Conservation (phyloP, 768 basidiomycete species). For the Tulasnella sp. region DNA sequence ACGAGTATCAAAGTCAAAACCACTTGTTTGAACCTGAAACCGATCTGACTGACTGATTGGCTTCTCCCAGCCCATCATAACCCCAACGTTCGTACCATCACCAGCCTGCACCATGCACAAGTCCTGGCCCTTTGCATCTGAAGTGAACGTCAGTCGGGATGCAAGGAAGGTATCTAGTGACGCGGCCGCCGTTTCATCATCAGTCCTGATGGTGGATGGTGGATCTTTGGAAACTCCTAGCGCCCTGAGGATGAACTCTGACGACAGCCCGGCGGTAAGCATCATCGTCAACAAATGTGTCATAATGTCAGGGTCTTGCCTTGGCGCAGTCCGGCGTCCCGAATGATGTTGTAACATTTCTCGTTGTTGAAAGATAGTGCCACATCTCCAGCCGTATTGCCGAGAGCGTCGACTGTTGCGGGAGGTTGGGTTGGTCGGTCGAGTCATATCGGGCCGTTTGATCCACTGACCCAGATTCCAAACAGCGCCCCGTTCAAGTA, state of each 20-base stretch:
- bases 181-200: conserved; percentile 46
- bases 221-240: conserved; percentile 27
- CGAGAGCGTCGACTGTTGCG: conserved; percentile 56
- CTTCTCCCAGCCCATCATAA: conserved; percentile 99
- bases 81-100: conserved; percentile 71
- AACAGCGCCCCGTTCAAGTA: conserved; percentile 73
- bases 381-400: conserved; percentile 82
- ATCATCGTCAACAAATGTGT: conserved; percentile 5
- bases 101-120: conserved; percentile 60
- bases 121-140: conserved; percentile 67
- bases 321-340: conserved; percentile 87
- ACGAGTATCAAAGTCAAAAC: conserved; percentile 20
- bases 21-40: neutral
- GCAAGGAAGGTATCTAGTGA: conserved; percentile 62
- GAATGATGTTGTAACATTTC: conserved; percentile 61
- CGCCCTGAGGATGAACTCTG: conserved; percentile 63
- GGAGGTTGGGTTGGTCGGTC: neutral
- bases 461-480: conserved; percentile 72
- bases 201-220: conserved; percentile 36
- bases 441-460: neutral
- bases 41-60: conserved; percentile 50
- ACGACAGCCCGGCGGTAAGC: conserved; percentile 7
- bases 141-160: conserved; percentile 55
- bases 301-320: conserved; percentile 39
- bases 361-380: conserved; percentile 76